These are phyloP conservation scores for Phytophthora foliorum DNA, from an alignment of 352 stramenopile genomes.

Conservation along the genomic window DNA sequence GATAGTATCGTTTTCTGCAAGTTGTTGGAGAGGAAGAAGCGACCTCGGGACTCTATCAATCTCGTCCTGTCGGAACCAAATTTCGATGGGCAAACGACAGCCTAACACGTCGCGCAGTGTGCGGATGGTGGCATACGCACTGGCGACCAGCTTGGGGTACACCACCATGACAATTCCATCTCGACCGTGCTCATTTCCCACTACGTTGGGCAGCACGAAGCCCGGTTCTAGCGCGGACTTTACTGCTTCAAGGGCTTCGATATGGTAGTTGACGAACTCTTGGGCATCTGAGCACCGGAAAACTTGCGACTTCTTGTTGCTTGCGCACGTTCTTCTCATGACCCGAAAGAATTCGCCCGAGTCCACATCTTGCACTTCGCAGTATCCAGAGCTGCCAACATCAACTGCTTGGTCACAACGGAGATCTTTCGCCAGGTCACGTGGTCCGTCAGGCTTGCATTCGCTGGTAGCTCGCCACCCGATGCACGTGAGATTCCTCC, in stretches of 20 bases:
- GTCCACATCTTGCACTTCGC: slow-evolving; percentile 37
- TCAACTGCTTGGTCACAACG: slow-evolving; percentile 40
- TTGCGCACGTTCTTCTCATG: slow-evolving; percentile 40
- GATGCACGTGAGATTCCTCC: slow-evolving; percentile 45
- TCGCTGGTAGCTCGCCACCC: slow-evolving; percentile 56
- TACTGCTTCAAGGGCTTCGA: slow-evolving; percentile 16
- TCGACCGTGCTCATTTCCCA: not conserved
- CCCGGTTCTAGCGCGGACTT: not conserved
- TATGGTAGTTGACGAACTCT: slow-evolving; percentile 44
- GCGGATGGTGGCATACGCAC: slow-evolving; percentile 19
- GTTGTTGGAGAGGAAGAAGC: slow-evolving; percentile 16
- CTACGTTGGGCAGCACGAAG: slow-evolving; percentile 10
- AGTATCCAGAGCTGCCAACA: slow-evolving; percentile 51
- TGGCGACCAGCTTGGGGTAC: slow-evolving; percentile 52
- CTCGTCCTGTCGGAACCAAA: slow-evolving; percentile 33
- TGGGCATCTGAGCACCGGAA: slow-evolving; percentile 47
- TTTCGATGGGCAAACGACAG: slow-evolving; percentile 35
- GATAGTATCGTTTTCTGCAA: slow-evolving; percentile 26
- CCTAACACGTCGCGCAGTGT: slow-evolving; percentile 41
- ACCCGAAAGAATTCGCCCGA: slow-evolving; percentile 21
- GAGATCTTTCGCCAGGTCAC: slow-evolving; percentile 43
- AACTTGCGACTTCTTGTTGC: slow-evolving; percentile 33
- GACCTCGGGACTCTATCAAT: slow-evolving; percentile 17
- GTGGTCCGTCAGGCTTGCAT: slow-evolving; percentile 46
- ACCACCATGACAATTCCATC: slow-evolving; percentile 59